Percentiles rank a stretch among this genome's conserved stretches.
These are phyloP conservation scores for Claviceps pusilla DNA, from an alignment of 2,329 filamentous ascomycete species.

Conservation along the genomic window DNA sequence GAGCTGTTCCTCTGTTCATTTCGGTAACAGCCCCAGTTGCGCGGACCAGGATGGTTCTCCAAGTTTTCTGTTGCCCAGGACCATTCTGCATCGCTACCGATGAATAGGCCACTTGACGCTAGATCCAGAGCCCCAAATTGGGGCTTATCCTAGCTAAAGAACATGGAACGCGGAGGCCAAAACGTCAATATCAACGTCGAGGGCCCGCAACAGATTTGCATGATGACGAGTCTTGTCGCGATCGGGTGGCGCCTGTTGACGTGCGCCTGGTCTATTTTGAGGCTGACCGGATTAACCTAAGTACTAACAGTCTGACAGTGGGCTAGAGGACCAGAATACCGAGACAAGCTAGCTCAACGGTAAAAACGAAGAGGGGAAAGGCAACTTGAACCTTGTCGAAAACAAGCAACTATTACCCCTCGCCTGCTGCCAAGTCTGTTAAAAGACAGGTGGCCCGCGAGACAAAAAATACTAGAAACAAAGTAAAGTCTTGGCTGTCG, in stretches of 20 bases:
- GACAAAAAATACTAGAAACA: constrained; percentile 1
- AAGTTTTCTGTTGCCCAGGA: not conserved
- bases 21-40: not conserved
- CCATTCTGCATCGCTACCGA: not conserved
- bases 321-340: not conserved
- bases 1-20: not conserved
- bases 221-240: not conserved
- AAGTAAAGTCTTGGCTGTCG: constrained; percentile 1
- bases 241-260: not conserved
- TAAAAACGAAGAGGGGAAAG: not conserved
- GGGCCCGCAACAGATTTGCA: not conserved
- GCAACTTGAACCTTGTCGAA: not conserved
- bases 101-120: not conserved
- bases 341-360: not conserved
- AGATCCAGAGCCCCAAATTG: not conserved
- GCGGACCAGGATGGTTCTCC: not conserved
- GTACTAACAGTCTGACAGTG: not conserved
- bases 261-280: not conserved
- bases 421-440: not conserved
- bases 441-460: not conserved
- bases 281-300: not conserved
- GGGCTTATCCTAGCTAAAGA: not conserved
- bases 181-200: not conserved
- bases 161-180: not conserved
- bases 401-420: not conserved